A percentile compares a stretch with the other conserved stretches of the same genome.
Conservation (phyloP, 139 green algal species). For the Coelastrella sp. region DNA sequence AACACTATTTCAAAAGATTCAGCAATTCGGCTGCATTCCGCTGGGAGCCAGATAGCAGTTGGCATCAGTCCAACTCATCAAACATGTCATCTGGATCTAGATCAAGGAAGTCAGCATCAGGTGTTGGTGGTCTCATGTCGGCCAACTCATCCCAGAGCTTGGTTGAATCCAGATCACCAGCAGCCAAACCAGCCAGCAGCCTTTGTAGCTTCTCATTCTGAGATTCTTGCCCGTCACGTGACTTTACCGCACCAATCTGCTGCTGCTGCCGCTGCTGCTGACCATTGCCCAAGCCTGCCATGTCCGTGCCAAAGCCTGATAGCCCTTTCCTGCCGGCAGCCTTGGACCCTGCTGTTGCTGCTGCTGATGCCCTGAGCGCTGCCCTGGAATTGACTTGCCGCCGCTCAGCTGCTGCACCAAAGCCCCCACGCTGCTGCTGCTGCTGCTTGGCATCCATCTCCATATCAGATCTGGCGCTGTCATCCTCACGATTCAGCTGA, state of each 20-base stretch:
- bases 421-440: background rate
- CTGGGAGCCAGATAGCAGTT: slow-evolving; percentile 2
- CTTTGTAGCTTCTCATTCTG: background rate
- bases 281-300: background rate
- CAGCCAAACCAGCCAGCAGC: background rate
- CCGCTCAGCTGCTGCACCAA: background rate
- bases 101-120: background rate
- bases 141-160: background rate
- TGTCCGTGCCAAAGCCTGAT: background rate
- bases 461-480: background rate
- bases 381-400: background rate
- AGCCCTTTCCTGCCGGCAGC: background rate
- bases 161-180: background rate
- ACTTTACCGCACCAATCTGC: background rate
- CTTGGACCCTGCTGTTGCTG: background rate
- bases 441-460: background rate
- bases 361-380: background rate
- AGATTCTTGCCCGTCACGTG: background rate
- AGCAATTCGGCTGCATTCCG: background rate
- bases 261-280: background rate
- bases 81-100: background rate
- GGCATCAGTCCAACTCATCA: background rate
- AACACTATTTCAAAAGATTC: background rate
- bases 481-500: background rate
- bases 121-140: background rate